Base-by-base conservation (phyloP, 306 rosid genomes). In the Urtica urens region DNA sequence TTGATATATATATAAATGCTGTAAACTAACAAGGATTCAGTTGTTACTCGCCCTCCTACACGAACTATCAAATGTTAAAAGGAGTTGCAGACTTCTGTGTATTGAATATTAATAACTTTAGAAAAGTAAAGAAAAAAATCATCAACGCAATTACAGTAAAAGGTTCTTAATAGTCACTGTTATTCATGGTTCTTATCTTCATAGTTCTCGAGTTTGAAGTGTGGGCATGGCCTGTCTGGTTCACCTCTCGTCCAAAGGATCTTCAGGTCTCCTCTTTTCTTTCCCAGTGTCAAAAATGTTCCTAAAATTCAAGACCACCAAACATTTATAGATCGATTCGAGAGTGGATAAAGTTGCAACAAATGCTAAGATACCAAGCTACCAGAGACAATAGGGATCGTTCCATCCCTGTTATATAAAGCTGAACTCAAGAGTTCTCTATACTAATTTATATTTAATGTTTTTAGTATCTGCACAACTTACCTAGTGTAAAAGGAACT, bases 401-500 rank as follows among this genome's bases (percentile, higher is more conserved):
- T n/a, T n/a, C n/a, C n/a, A n/a, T n/a, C n/a, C n/a, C n/a, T n/a
- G n/a, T n/a, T n/a, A n/a, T n/a, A n/a, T n/a, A n/a, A n/a, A n/a
- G n/a, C n/a, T n/a, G n/a, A n/a, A n/a, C n/a, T 39, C 14, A 33
- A 27, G 24, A 13, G 10, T 15, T 28, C 12, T 14, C n/a, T n/a
- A n/a, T n/a, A n/a, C n/a, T n/a, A n/a, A n/a, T n/a, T n/a, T n/a
- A n/a, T n/a, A n/a, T n/a, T n/a, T n/a, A n/a, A n/a, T n/a, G n/a
- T n/a, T n/a, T n/a, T n/a, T n/a, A n/a, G n/a, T n/a, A n/a, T n/a
- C n/a, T n/a, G n/a, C n/a, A n/a, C n/a, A n/a, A 41, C 95, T 75
- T 59, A 92, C 99, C 96, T 7, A 92, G 85, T 18, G 87, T 92
- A 65, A 92, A 92, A 7, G 99, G 99, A 37, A 92, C 99, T 38